phyloP scores from a whole-genome alignment of 805 yeast species.

The Metschnikowia chrysomelidarum region DNA sequence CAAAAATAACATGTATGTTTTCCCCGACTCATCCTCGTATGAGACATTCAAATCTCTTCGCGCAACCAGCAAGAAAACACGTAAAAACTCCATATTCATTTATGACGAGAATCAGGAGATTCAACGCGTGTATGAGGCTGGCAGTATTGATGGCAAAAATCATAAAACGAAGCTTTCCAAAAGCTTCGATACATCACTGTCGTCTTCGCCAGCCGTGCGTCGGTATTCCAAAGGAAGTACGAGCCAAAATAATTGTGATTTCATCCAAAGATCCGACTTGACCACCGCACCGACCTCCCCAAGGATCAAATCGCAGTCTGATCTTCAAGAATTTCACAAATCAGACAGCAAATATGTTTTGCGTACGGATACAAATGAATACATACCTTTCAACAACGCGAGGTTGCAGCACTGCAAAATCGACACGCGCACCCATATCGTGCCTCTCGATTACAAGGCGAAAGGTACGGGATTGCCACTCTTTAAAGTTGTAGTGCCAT shows the following conservation, averaged over 20 bases:
- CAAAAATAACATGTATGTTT: constrained; percentile 28
- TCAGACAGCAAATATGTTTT: too few species aligned
- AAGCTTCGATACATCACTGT: too few species aligned
- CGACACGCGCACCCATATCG: constrained; percentile 31
- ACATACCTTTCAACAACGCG: constrained; percentile 2
- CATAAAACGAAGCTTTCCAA: too few species aligned
- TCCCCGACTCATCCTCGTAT: constrained; percentile 30
- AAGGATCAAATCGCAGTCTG: too few species aligned
- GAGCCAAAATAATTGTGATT: too few species aligned
- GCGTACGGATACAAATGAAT: too few species aligned
- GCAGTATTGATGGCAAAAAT: too few species aligned
- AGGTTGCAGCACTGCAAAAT: constrained; percentile 12
- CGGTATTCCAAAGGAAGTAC: too few species aligned
- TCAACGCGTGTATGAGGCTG: constrained; percentile 3
- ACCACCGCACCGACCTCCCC: too few species aligned
- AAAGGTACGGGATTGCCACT: constrained; percentile 39
- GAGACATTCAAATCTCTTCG: constrained; percentile 28
- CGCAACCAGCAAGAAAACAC: constrained; percentile 19
- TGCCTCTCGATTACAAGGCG: constrained; percentile 31
- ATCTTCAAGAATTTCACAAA: too few species aligned
- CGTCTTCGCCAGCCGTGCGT: too few species aligned
- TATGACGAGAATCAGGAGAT: constrained; percentile 9
- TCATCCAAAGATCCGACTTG: too few species aligned
- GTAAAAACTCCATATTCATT: constrained; percentile 21
- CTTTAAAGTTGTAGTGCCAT: constrained; percentile 35